These are phyloP conservation scores for Pyrus betulifolia DNA, from an alignment of 306 rosid species.

Conservation along the genomic window DNA sequence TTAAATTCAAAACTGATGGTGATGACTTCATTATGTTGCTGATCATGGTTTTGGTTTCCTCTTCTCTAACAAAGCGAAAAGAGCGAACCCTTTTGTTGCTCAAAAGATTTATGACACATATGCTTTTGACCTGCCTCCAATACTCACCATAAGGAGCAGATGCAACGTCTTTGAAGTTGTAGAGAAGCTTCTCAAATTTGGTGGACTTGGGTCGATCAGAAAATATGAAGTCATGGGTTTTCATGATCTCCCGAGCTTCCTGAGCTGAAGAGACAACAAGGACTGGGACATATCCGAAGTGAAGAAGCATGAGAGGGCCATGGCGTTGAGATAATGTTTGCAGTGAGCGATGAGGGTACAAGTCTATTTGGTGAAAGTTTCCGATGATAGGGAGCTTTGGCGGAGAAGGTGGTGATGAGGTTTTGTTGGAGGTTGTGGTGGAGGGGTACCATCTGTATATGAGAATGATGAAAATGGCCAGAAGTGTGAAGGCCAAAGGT, in stretches of 20 bases:
- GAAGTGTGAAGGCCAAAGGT: background rate
- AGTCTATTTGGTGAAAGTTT: too few species aligned
- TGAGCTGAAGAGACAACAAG: too few species aligned
- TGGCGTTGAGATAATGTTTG: too few species aligned
- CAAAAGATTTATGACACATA: too few species aligned
- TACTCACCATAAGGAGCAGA: conserved; percentile 36
- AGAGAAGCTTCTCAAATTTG: conserved; percentile 10
- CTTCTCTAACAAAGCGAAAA: too few species aligned
- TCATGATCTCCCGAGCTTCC: too few species aligned
- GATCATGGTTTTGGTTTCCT: conserved; percentile 11
- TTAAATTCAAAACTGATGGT: conserved; percentile 22
- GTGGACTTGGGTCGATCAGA: conserved; percentile 7
- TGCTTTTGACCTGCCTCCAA: conserved; percentile 32
- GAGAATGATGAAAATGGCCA: background rate
- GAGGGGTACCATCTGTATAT: conserved; percentile 16
- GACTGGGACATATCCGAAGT: too few species aligned
- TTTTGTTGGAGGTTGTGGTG: background rate
- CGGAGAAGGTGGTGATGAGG: background rate
- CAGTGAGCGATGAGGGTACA: too few species aligned
- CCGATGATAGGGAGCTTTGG: too few species aligned
- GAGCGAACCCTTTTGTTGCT: too few species aligned
- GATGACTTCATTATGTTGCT: conserved; percentile 13
- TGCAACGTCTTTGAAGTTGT: conserved; percentile 20
- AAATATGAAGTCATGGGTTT: conserved; percentile 18
- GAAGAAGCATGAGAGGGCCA: too few species aligned